Conservation (phyloP, 768 basidiomycete species). For the Kwoniella heveanensis region DNA sequence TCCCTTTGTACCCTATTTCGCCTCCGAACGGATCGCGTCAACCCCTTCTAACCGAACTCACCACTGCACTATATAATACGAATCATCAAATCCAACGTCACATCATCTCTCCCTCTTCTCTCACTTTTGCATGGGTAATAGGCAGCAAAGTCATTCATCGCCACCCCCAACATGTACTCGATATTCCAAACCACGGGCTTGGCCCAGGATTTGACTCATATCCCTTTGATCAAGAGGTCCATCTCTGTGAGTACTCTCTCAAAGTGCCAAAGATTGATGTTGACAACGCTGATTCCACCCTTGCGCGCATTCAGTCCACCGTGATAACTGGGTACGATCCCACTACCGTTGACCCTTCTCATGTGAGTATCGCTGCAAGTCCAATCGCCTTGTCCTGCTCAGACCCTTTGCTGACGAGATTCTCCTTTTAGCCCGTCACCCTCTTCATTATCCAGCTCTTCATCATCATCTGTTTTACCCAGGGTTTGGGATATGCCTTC, state of each 20-base stretch:
- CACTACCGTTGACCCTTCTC: slow-evolving; percentile 62
- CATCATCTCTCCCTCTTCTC: neutral
- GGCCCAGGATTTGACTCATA: slow-evolving; percentile 5
- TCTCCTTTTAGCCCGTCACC: slow-evolving; percentile 41
- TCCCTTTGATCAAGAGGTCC: slow-evolving; percentile 10
- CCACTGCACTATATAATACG: neutral
- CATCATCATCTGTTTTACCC: slow-evolving; percentile 78
- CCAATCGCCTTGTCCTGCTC: slow-evolving; percentile 61
- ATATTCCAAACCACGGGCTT: neutral
- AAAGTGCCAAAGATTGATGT: neutral
- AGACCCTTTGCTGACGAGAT: slow-evolving; percentile 59
- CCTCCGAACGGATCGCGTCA: slow-evolving; percentile 1
- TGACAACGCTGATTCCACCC: neutral
- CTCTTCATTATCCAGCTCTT: slow-evolving; percentile 60
- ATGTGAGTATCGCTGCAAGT: slow-evolving; percentile 63
- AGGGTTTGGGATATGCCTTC: slow-evolving; percentile 69
- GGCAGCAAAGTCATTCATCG: neutral
- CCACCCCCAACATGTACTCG: neutral
- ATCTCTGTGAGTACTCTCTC: slow-evolving; percentile 14
- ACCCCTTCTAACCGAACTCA: neutral
- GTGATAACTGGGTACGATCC: slow-evolving; percentile 79
- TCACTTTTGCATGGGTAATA: neutral
- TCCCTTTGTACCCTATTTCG: neutral
- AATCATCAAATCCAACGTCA: neutral
- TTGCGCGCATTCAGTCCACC: slow-evolving; percentile 29